Evolutionary conservation across 176 grass and related monocot species (phyloP).

Genomic region (Pontederia crassipes): DNA sequence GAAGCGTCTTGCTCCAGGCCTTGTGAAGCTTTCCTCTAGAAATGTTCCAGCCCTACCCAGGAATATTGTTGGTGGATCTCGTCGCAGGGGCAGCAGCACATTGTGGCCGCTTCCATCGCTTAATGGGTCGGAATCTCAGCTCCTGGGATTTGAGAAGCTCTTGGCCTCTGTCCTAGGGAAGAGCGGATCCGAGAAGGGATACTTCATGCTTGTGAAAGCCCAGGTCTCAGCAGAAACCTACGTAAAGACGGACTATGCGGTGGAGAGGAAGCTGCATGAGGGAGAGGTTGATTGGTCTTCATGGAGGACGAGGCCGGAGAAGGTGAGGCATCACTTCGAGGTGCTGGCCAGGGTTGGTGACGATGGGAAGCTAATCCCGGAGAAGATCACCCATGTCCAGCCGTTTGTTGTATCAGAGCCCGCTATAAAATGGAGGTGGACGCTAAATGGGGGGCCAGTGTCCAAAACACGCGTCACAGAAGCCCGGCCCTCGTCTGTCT

Average conservation of each 20-base stretch:
- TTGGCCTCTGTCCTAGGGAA: slow-evolving; percentile 51
- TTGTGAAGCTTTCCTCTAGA: slow-evolving; percentile 58
- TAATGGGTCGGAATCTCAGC: slow-evolving; percentile 54
- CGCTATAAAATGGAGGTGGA: slow-evolving; percentile 12
- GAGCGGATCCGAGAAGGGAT: slow-evolving; percentile 46
- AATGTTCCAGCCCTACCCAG: slow-evolving; percentile 23
- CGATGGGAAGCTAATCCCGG: slow-evolving; percentile 44
- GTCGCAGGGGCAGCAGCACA: slow-evolving; percentile 12
- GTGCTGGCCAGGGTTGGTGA: slow-evolving; percentile 74
- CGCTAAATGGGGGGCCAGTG: too few species aligned
- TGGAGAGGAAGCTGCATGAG: slow-evolving; percentile 44
- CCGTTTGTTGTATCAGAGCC: slow-evolving; percentile 28
- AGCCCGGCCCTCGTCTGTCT: too few species aligned
- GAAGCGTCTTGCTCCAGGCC: slow-evolving; percentile 56
- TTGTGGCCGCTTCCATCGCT: slow-evolving; percentile 76
- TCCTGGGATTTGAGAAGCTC: slow-evolving; percentile 68
- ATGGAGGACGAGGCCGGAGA: slow-evolving; percentile 72
- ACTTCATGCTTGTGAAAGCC: slow-evolving; percentile 54
- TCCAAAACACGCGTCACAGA: too few species aligned
- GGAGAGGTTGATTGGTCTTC: slow-evolving; percentile 49
- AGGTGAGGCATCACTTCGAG: slow-evolving; percentile 53
- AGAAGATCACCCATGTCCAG: slow-evolving; percentile 47
- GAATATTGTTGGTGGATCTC: background rate
- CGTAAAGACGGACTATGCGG: slow-evolving; percentile 62
- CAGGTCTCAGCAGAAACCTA: slow-evolving; percentile 61